phyloP scores from a whole-genome alignment of 2,329 filamentous ascomycete genomes.

The Ophiostoma ips region DNA sequence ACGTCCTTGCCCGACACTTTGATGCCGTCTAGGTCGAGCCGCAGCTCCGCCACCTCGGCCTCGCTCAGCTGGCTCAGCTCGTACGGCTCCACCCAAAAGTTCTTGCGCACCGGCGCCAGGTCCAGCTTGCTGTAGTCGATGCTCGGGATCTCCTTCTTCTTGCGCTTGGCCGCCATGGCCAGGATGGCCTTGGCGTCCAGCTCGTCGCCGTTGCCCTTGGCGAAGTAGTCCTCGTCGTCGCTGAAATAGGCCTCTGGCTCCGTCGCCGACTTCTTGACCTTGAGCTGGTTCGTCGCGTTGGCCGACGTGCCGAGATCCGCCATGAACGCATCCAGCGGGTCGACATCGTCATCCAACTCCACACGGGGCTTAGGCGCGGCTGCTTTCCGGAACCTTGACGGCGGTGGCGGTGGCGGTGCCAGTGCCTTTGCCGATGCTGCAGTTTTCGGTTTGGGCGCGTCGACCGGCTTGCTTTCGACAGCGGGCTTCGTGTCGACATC shows the following conservation, averaged over 20 bases:
- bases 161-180: conserved; percentile 49
- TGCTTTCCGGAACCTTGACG: neutral
- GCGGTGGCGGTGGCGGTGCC: neutral
- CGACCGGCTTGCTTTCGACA: neutral
- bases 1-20: conserved; percentile 81
- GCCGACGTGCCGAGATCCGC: conserved; percentile 43
- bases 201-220: conserved; percentile 32
- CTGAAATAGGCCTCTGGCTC: conserved; percentile 72
- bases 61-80: conserved; percentile 75
- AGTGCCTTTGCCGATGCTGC: no score
- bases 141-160: conserved; percentile 89
- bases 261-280: conserved; percentile 43
- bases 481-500: conserved; percentile 28
- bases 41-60: conserved; percentile 66
- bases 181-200: conserved; percentile 34
- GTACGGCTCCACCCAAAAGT: conserved; percentile 84
- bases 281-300: conserved; percentile 17
- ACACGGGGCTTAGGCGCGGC: conserved; percentile 40
- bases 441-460: neutral
- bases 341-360: conserved; percentile 57
- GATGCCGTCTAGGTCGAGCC: conserved; percentile 85
- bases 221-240: conserved; percentile 64
- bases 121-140: conserved; percentile 79
- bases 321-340: conserved; percentile 98
- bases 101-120: conserved; percentile 76